Conservation (phyloP, 352 stramenopile genomes). For the Pythium sukuiense region DNA sequence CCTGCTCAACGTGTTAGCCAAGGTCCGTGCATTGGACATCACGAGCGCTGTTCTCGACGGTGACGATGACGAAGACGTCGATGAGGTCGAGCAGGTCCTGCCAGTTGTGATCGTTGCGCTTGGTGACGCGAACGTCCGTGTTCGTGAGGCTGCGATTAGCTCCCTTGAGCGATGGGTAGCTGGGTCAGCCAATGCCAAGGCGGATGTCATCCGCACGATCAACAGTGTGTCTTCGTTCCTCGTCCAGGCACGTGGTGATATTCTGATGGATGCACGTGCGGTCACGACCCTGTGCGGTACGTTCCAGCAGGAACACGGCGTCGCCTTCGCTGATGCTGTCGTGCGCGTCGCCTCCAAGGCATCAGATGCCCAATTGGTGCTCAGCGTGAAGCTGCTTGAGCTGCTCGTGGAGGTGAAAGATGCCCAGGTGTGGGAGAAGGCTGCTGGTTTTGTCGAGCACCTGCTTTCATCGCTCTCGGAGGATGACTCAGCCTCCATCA, state of each 20-base stretch:
- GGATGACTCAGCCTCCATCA: slow-evolving; percentile 10
- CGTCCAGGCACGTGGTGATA: slow-evolving; percentile 66
- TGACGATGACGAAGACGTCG: slow-evolving; percentile 34
- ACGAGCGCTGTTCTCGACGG: slow-evolving; percentile 63
- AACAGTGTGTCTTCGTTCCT: slow-evolving; percentile 44
- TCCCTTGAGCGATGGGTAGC: slow-evolving; percentile 61
- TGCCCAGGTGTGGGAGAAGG: slow-evolving; percentile 60
- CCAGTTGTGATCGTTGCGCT: slow-evolving; percentile 71
- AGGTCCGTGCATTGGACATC: slow-evolving; percentile 68
- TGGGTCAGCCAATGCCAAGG: slow-evolving; percentile 4
- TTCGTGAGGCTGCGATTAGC: slow-evolving; percentile 60
- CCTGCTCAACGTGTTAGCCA: slow-evolving; percentile 47
- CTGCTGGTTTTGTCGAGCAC: slow-evolving; percentile 54
- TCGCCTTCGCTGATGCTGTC: slow-evolving; percentile 18
- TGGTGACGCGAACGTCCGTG: slow-evolving; percentile 37
- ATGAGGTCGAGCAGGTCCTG: slow-evolving; percentile 49
- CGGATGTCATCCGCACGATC: slow-evolving; percentile 35
- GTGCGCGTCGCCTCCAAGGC: slow-evolving; percentile 39
- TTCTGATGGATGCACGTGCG: slow-evolving; percentile 70
- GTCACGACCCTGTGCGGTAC: slow-evolving; percentile 52
- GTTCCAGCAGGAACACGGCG: slow-evolving; percentile 30
- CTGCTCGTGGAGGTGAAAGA: slow-evolving; percentile 56
- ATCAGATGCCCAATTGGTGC: slow-evolving; percentile 39
- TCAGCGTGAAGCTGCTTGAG: slow-evolving; percentile 62
- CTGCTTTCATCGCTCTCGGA: slow-evolving; percentile 20